Base-by-base conservation (phyloP, 768 basidiomycete species). In the Boletus eberwhitei region DNA sequence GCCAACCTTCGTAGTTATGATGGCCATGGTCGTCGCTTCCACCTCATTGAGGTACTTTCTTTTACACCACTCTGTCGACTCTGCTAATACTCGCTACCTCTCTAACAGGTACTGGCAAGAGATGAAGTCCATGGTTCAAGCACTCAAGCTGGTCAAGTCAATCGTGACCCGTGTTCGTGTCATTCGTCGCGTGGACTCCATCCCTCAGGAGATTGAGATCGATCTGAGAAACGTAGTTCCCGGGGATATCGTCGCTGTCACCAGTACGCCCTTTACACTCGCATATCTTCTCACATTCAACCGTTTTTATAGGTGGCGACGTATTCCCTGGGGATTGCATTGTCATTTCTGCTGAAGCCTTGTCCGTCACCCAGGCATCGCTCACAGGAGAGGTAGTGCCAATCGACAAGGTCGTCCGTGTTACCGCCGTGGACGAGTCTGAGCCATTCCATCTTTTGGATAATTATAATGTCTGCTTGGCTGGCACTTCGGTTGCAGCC, bases 321-420 rank as follows among this genome's bases (percentile, higher is more conserved):
- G 73, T 73, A 53, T 71, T 73, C 43, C 71, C 71, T 19, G 71
- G 73, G 21, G 71, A 73, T 29, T 73, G 68, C 34, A 17, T 74
- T 31, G 8, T 74, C n/a, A 58, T 72, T 26, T 68, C 60, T 41
- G 67, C 73, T 5, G 68, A 72, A 49, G 61, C 72, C n/a, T 39
- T 73, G 50, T 55, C 71, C 12, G n/a, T 72, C 29, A 59, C 71
- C 6, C 71, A 73, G 45, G 73, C 73, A 3, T 73, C 71, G 5
- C 68, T 73, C 53, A 73, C 71, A 14, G 71, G 71, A 38, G 71
- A 73, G 62, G 57, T 73, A 44, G 26, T 73, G 42, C 71, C 71
- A n/a, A 43, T 74, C 26, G 71, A 73, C 39, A 73, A 73, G 53
- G 37, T 32, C 26, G 38, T 59, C 17, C 63, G 70, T 19, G 36